Percentiles rank a stretch among this genome's conserved stretches.
phyloP scores from a whole-genome alignment of 2,329 filamentous ascomycete genomes.

The Byssochlamys sp. region DNA sequence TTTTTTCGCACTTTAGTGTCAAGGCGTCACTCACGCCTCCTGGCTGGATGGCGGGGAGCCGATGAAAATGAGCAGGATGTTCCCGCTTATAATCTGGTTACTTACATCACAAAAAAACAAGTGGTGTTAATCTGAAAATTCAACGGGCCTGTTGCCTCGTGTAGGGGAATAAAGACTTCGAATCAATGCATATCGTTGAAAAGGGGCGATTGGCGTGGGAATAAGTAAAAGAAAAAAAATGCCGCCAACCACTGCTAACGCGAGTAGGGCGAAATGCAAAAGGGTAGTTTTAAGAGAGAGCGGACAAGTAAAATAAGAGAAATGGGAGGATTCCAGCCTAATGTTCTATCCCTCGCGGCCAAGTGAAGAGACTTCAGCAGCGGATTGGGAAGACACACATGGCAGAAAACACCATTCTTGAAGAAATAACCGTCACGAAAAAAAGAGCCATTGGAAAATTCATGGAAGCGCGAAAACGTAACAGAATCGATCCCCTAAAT shows the following conservation, averaged over 20 bases:
- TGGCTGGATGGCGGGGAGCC: neutral
- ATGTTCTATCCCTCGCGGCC: neutral
- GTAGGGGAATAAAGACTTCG: neutral
- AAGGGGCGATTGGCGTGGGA: neutral
- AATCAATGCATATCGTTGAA: neutral
- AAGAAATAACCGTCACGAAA: neutral
- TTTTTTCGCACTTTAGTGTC: neutral
- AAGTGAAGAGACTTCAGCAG: neutral
- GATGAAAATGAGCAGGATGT: neutral
- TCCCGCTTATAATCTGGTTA: neutral
- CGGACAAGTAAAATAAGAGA: neutral
- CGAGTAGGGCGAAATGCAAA: neutral
- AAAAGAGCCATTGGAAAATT: neutral
- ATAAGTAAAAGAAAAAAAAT: neutral
- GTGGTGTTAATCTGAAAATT: neutral
- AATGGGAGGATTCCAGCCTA: neutral
- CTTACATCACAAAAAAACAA: neutral
- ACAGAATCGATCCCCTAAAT: neutral
- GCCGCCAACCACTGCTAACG: neutral
- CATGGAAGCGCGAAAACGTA: neutral
- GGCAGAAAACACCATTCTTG: neutral
- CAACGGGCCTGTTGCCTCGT: neutral
- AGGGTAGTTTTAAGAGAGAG: neutral
- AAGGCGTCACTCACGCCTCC: neutral
- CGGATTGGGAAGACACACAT: neutral